phyloP scores from a whole-genome alignment of 805 yeast genomes.

The Ogataea kodamae region DNA sequence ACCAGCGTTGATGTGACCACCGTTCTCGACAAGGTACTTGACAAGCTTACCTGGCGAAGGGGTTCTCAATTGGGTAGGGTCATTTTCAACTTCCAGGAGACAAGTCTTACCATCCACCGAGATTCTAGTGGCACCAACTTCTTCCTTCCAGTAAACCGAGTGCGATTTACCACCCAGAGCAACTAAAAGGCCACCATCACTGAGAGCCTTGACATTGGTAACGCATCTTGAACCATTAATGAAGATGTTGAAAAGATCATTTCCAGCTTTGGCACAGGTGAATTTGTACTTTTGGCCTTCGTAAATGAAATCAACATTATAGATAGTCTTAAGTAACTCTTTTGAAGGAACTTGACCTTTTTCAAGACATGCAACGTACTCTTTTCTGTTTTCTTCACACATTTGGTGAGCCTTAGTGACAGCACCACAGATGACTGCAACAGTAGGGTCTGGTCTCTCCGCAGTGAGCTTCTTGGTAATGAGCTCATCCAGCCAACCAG shows the following conservation, averaged over 20 bases:
- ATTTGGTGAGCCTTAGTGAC: slow-evolving; percentile 90
- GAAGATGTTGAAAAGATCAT: slow-evolving; percentile 80
- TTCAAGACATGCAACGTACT: slow-evolving; percentile 74
- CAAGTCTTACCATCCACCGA: slow-evolving; percentile 96
- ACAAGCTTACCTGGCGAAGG: slow-evolving; percentile 99
- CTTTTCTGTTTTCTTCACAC: slow-evolving; percentile 63
- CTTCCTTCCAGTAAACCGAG: slow-evolving; percentile 96
- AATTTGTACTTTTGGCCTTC: slow-evolving; percentile 91
- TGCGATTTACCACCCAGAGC: slow-evolving; percentile 92
- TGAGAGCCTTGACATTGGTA: slow-evolving; percentile 80
- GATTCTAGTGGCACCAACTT: slow-evolving; percentile 89
- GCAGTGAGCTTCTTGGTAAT: slow-evolving; percentile 92
- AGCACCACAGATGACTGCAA: slow-evolving; percentile 97
- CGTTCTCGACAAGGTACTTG: slow-evolving; percentile 88
- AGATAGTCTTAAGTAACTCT: slow-evolving; percentile 76
- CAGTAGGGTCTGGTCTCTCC: slow-evolving; percentile 87
- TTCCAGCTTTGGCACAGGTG: slow-evolving; percentile 90
- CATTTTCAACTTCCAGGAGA: slow-evolving; percentile 89
- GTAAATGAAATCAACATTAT: slow-evolving; percentile 91
- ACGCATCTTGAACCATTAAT: slow-evolving; percentile 90
- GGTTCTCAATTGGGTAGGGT: slow-evolving; percentile 96
- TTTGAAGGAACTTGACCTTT: slow-evolving; percentile 94
- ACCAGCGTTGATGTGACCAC: slow-evolving; percentile 88
- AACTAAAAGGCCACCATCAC: slow-evolving; percentile 91
- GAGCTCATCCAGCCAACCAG: slow-evolving; percentile 98